Evolutionary conservation across 2,329 filamentous ascomycete genomes (phyloP).

Genomic region (Xylariaceae sp.): DNA sequence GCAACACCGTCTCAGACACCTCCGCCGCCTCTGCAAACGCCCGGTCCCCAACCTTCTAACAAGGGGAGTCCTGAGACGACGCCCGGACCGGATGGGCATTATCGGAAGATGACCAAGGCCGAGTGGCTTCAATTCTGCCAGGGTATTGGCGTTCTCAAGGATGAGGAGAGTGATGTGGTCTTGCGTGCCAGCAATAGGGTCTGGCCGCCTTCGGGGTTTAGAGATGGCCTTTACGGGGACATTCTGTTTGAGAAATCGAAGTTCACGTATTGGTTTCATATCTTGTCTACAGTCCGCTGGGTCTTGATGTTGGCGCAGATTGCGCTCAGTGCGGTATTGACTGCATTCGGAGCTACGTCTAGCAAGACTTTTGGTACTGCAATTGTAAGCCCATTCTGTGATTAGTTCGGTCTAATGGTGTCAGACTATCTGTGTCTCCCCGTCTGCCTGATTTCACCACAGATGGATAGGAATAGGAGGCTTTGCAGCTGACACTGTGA

Average conservation of each 20-base stretch:
- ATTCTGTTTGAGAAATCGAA: slow-evolving; percentile 44
- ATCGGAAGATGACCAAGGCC: slow-evolving; percentile 40
- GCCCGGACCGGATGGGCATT: neutral
- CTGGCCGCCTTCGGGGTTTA: slow-evolving; percentile 49
- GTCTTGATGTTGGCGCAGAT: slow-evolving; percentile 48
- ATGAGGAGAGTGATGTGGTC: slow-evolving; percentile 42
- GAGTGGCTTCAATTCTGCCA: slow-evolving; percentile 49
- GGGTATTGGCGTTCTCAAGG: slow-evolving; percentile 46
- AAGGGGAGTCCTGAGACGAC: too few species aligned
- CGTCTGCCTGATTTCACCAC: neutral
- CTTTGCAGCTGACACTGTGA: neutral
- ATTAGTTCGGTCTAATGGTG: neutral
- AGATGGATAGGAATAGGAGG: neutral
- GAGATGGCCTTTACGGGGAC: slow-evolving; percentile 48
- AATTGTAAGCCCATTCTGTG: slow-evolving; percentile 33
- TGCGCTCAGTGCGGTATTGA: slow-evolving; percentile 47
- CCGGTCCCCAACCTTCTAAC: neutral
- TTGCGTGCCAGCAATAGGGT: slow-evolving; percentile 41
- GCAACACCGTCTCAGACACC: neutral
- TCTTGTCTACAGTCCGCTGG: slow-evolving; percentile 44
- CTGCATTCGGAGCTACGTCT: slow-evolving; percentile 47
- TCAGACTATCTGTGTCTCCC: neutral
- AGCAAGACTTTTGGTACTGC: slow-evolving; percentile 33
- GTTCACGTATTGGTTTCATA: slow-evolving; percentile 44
- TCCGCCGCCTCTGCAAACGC: neutral